Evolutionary conservation across 768 basidiomycete genomes (phyloP), one percentile per base, ranked within the genome.

Genomic region (Dentipellis sp.): DNA sequence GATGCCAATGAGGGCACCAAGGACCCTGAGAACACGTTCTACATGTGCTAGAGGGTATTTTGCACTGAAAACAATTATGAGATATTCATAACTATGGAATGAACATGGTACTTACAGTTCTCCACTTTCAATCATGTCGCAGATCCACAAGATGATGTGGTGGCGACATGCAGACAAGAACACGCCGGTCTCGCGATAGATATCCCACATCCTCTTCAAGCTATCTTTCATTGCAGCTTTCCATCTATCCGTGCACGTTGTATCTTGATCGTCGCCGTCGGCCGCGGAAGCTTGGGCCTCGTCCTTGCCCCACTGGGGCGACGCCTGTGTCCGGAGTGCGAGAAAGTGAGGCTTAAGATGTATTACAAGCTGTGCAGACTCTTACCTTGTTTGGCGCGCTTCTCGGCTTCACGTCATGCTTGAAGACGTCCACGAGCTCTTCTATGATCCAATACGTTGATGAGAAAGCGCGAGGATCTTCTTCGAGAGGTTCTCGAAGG

Each of bases 31-130:
- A 21, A 54, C 34, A 29, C n/a, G n/a, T n/a, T n/a, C n/a, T n/a
- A n/a, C n/a, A 54, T 54, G n/a, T 3, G 54, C 54, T 0, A 54
- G 54, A 14, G 45, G 29, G 22, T 54, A 54, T 34, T 54, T 54
- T 4, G 54, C 54, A 6, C 54, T 54, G 3, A 10, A 17, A 52
- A 14, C 12, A 35, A 6, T 6, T 14, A 49, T 19, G 14, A 12
- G 10, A 10, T n/a, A 11, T 2, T 10, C 10, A 2, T 17, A 3
- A 4, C 16, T 5, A 10, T 4, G 21, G 14, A 48, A 48, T 17
- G 22, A 21, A 49, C 14, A 22, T 49, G 14, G 40, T 29, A 49
- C 48, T 9, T 16, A 49, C 48, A 49, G 14, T 22, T 49, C 48
- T 3, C 48, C 48, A 22, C 48, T 47, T 29, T 47, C 29, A 12